Percentiles rank a stretch among this genome's conserved stretches.
These are phyloP conservation scores for Gracilaria caudata DNA, from an alignment of 23 red algal species.

Conservation along the genomic window DNA sequence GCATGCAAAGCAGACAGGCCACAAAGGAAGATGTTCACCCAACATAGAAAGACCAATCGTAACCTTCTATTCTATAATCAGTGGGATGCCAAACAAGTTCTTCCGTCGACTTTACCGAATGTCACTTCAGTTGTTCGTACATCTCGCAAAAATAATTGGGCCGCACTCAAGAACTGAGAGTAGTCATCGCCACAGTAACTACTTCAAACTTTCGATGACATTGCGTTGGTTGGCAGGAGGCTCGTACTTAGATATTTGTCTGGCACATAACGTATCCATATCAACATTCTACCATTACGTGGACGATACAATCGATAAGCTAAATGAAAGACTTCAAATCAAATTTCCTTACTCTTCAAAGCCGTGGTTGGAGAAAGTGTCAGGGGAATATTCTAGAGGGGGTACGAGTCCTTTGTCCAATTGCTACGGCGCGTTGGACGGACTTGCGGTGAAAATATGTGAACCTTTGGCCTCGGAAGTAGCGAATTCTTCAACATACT, in stretches of 20 bases:
- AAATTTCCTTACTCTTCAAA: not conserved
- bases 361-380: not conserved
- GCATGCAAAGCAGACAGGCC: not conserved
- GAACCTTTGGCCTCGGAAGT: not conserved
- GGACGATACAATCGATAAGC: not conserved
- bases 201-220: constrained; percentile 25
- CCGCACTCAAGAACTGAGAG: not conserved
- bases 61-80: not conserved
- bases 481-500: not conserved
- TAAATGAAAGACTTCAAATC: not conserved
- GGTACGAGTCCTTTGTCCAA: not conserved
- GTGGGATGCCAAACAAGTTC: not conserved
- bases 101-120: not conserved
- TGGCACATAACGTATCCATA: constrained; percentile 22
- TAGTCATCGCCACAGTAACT: not conserved
- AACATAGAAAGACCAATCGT: not conserved
- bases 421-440: constrained; percentile 4
- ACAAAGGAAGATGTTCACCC: not conserved
- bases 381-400: not conserved
- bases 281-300: not conserved
- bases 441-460: constrained; percentile 11
- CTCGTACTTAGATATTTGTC: constrained; percentile 25
- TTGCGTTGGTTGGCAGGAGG: constrained; percentile 20
- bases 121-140: not conserved
- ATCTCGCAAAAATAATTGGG: not conserved